Evolutionary conservation across 2,329 filamentous ascomycete genomes (phyloP), one percentile per base, ranked within the genome.

Genomic region (Sporothrix brunneoviolacea): DNA sequence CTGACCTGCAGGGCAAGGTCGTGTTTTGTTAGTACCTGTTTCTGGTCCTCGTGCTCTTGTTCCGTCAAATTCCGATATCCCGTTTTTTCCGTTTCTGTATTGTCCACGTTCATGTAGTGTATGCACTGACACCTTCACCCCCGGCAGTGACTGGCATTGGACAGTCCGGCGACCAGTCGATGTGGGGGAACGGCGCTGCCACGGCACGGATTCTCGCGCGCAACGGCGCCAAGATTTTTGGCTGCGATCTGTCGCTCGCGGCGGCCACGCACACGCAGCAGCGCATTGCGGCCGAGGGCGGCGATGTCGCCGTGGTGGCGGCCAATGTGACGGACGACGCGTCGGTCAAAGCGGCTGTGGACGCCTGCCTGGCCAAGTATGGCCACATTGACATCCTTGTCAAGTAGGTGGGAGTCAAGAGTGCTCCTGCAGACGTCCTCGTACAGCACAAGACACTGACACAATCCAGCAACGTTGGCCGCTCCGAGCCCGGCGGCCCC

Each of bases 381-480:
- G 44, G 44, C 6, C 24, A 35, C 7, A 47, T 47, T 18, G 44
- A 47, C 7, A 38, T 47, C 13, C 44, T 47, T 22, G 35, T 47
- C 33, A 47, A 47, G n/a, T n/a, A n/a, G n/a, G n/a, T n/a, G n/a
- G n/a, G n/a, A n/a, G n/a, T n/a, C n/a, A n/a, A n/a, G n/a, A n/a
- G n/a, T n/a, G n/a, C n/a, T n/a, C n/a, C n/a, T n/a, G n/a, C n/a
- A n/a, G n/a, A n/a, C n/a, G n/a, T n/a, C n/a, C n/a, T n/a, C n/a
- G n/a, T n/a, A n/a, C n/a, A n/a, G n/a, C n/a, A n/a, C n/a, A n/a
- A n/a, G n/a, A n/a, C n/a, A n/a, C n/a, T n/a, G n/a, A n/a, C n/a
- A n/a, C n/a, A n/a, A n/a, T n/a, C n/a, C n/a, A n/a, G n/a, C 44
- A 47, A 47, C 15, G 44, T 47, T 22, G 44, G 44, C 44, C 44